A percentile compares a stretch with the other conserved stretches of the same genome.
phyloP scores from a whole-genome alignment of 179 eudicot genomes.

The Patellifolia procumbens region DNA sequence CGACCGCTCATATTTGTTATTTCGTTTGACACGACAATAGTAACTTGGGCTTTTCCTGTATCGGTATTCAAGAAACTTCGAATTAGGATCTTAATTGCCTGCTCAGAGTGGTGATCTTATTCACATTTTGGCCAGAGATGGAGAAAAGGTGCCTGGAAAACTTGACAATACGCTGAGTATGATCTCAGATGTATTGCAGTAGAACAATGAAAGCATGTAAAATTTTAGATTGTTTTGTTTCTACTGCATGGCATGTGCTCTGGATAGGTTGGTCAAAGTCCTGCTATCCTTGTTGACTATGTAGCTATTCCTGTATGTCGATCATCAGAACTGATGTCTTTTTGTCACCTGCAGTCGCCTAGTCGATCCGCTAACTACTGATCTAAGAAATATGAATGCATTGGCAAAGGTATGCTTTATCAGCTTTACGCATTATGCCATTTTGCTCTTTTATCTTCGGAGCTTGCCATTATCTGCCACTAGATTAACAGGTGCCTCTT shows the following conservation, averaged over 20 bases:
- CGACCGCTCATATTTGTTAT: not conserved
- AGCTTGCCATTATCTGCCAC: not conserved
- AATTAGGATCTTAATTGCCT: not conserved
- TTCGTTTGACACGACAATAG: too few species aligned
- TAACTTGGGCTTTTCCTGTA: not conserved
- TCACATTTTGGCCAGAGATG: not conserved
- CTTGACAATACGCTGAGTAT: not conserved
- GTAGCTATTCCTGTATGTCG: conserved; percentile 5
- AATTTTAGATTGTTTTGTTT: not conserved
- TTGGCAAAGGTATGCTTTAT: conserved; percentile 76
- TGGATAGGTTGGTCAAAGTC: not conserved
- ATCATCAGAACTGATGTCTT: conserved; percentile 3
- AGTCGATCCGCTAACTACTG: conserved; percentile 84
- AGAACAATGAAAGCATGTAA: not conserved
- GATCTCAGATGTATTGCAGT: not conserved
- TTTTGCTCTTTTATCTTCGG: not conserved
- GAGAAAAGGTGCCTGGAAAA: not conserved
- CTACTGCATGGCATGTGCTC: not conserved
- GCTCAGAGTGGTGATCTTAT: not conserved
- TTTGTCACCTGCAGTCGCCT: conserved; percentile 59
- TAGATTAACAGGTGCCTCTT: not conserved
- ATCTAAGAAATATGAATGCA: conserved; percentile 84
- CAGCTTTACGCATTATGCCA: not conserved
- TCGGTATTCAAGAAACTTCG: not conserved
- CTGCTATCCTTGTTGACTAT: conserved; percentile 7